Percentiles rank a stretch among this genome's conserved stretches.
Evolutionary conservation across 1,284 basidiomycete genomes (phyloP).

Genomic region (Microbotryum lychnidis-dioicae): DNA sequence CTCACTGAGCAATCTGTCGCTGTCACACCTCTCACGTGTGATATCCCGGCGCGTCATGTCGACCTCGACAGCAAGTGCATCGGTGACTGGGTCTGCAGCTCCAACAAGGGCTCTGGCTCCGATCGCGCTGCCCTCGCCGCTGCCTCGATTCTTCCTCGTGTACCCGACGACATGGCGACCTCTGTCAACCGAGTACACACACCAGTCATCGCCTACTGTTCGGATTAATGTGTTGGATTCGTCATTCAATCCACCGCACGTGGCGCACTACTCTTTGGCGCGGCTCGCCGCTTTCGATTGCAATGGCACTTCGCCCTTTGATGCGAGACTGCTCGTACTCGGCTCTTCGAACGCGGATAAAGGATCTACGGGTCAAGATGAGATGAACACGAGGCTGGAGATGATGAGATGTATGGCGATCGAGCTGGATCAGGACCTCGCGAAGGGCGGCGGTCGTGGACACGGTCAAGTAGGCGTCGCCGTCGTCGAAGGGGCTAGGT

Average conservation of each 20-base stretch:
- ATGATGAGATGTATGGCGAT: slow-evolving; percentile 40
- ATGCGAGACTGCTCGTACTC: slow-evolving; percentile 71
- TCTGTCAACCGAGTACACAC: no score
- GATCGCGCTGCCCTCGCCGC: no score
- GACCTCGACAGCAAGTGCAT: no score
- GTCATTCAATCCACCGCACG: slow-evolving; percentile 88
- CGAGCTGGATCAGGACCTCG: slow-evolving; percentile 24
- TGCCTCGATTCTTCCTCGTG: no score
- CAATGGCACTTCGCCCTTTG: slow-evolving; percentile 44
- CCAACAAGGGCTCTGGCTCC: no score
- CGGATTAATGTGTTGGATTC: slow-evolving; percentile 65
- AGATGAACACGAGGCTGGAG: slow-evolving; percentile 34
- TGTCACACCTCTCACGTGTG: no score
- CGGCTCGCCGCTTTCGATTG: slow-evolving; percentile 32
- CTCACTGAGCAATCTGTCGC: no score
- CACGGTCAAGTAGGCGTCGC: slow-evolving; percentile 63
- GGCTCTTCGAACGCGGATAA: slow-evolving; percentile 90
- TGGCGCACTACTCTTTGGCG: slow-evolving; percentile 73
- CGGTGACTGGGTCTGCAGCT: no score
- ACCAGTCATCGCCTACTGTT: not conserved
- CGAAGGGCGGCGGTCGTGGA: not conserved
- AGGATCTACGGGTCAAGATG: slow-evolving; percentile 53
- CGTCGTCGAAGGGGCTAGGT: slow-evolving; percentile 77
- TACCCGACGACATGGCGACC: no score
- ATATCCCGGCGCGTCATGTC: no score